Percentiles rank a stretch among this genome's conserved stretches.
Conservation (phyloP, 2,329 filamentous ascomycete species). For the Neopestalotiopsis sp. region DNA sequence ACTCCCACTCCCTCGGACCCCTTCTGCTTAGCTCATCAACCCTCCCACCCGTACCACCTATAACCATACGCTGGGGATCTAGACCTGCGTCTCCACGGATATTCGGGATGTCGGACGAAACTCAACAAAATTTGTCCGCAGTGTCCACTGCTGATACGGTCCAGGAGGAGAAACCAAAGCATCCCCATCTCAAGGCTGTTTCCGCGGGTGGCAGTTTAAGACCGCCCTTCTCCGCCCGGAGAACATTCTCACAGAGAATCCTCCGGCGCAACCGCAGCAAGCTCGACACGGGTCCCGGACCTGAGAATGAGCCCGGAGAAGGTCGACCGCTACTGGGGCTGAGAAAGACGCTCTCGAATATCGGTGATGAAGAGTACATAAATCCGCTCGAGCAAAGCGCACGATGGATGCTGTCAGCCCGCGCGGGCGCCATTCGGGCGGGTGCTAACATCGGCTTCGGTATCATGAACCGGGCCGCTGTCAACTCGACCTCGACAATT, state of each 20-base stretch:
- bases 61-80: neutral
- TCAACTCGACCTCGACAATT: constrained; percentile 25
- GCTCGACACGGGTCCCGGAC: neutral
- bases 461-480: constrained; percentile 26
- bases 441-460: constrained; percentile 29
- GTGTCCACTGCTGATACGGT: neutral
- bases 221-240: constrained; percentile 4
- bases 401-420: constrained; percentile 31
- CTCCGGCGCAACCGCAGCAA: constrained; percentile 11
- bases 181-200: constrained; percentile 5
- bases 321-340: neutral
- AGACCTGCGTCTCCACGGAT: neutral
- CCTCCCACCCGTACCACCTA: neutral
- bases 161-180: neutral
- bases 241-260: constrained; percentile 11
- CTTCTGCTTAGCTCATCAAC: neutral
- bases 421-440: constrained; percentile 28
- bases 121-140: neutral
- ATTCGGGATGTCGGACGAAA: constrained; percentile 7
- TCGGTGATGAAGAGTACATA: constrained; percentile 18
- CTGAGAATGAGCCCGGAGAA: neutral
- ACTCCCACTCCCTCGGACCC: neutral
- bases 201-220: neutral
- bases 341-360: constrained; percentile 9
- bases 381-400: constrained; percentile 20